Evolutionary conservation across 768 basidiomycete species (phyloP).

Genomic region (Termitomyces sp.): DNA sequence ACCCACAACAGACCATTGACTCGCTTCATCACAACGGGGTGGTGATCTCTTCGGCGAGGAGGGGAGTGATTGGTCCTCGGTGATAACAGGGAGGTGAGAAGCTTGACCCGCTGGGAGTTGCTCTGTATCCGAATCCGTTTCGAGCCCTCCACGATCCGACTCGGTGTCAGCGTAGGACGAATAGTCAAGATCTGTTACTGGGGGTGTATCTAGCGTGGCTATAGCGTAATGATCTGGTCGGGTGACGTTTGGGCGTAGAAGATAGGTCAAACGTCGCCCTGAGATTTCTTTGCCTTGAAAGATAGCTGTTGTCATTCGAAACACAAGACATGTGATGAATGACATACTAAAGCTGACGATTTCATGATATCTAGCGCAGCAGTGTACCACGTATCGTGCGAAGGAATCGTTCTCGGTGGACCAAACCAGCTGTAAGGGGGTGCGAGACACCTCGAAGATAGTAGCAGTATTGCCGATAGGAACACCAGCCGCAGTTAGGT

Average conservation of each 20-base stretch:
- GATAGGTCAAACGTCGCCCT: slow-evolving; percentile 67
- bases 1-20: slow-evolving; percentile 35
- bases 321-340: not conserved
- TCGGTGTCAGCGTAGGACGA: slow-evolving; percentile 49
- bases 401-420: slow-evolving; percentile 67
- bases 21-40: slow-evolving; percentile 10
- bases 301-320: not conserved
- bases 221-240: slow-evolving; percentile 49
- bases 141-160: slow-evolving; percentile 47
- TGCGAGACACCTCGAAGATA: slow-evolving; percentile 64
- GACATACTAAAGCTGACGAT: slow-evolving; percentile 78
- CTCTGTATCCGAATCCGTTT: slow-evolving; percentile 46
- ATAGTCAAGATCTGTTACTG: slow-evolving; percentile 62
- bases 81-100: slow-evolving; percentile 24
- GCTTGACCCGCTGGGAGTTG: slow-evolving; percentile 31
- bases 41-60: slow-evolving; percentile 4
- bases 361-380: slow-evolving; percentile 75
- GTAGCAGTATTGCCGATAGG: slow-evolving; percentile 49
- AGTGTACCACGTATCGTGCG: slow-evolving; percentile 79
- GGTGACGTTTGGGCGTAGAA: slow-evolving; percentile 73
- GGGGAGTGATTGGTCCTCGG: slow-evolving; percentile 13
- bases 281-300: slow-evolving; percentile 53
- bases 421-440: slow-evolving; percentile 71
- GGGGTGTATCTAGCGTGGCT: slow-evolving; percentile 61
- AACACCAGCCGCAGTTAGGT: slow-evolving; percentile 30